phyloP scores from a whole-genome alignment of 306 rosid genomes.

The Trifolium subterraneum region DNA sequence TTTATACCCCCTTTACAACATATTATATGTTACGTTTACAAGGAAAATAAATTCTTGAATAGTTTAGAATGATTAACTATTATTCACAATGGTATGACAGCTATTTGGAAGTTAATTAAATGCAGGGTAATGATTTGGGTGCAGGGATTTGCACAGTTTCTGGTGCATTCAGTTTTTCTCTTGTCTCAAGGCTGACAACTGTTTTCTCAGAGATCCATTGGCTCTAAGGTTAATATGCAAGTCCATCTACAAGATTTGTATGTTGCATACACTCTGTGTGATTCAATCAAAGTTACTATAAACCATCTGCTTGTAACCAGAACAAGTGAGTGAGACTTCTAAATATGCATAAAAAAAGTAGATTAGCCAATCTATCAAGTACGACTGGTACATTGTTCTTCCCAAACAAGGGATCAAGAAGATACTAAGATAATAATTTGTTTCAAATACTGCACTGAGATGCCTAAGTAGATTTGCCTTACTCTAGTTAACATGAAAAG shows the following conservation, averaged over 20 bases:
- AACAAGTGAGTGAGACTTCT: not conserved
- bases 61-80: too few species aligned
- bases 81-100: conserved; percentile 2
- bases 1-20: not conserved
- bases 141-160: not conserved
- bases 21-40: not conserved
- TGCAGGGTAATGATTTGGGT: not conserved
- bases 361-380: not conserved
- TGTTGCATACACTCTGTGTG: not conserved
- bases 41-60: not conserved
- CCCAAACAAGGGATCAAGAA: conserved; percentile 4
- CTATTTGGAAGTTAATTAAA: not conserved
- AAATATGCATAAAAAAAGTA: conserved; percentile 29
- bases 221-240: not conserved
- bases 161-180: not conserved
- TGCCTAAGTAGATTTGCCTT: conserved; percentile 19
- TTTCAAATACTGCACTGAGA: conserved; percentile 19
- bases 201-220: not conserved
- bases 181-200: not conserved
- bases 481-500: conserved; percentile 12
- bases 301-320: not conserved
- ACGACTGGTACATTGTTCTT: conserved; percentile 17
- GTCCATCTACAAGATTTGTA: not conserved
- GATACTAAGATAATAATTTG: conserved; percentile 19
- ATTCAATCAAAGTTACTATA: not conserved